Base-by-base conservation (phyloP, 1,284 basidiomycete genomes). In the Ceratobasidium sp. region DNA sequence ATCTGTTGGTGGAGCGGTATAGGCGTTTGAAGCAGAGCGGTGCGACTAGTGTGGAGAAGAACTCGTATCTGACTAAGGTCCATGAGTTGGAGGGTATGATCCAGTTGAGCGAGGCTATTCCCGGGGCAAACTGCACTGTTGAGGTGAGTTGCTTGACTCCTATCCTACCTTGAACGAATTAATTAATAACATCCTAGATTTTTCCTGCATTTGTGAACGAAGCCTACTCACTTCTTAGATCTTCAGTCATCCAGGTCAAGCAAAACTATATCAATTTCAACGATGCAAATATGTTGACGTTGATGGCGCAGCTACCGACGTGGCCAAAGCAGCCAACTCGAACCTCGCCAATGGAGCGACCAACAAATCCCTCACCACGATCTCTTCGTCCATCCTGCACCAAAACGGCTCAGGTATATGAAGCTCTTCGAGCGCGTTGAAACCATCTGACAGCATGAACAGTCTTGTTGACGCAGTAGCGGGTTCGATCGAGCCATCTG, bases 191-290 rank as follows among this genome's bases (percentile, higher is more conserved):
- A 33, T 4, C 44, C 6, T 82, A 96, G 93, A 98, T 98, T 81
- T 94, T 91, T 0, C 97, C 97, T 0, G 93, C 90, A 0, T 98
- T 98, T 84, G 98, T 99, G 20, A 91, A 95, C 42, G 98, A 99
- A 86, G 97, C 98, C 1, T 99, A 96, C 86, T 93, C 91, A 40
- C 92, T 99, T 13, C 88, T 99, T 26, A 92, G 95, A 49, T 97
- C 99, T 85, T 99, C 97, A 2, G 99, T 99, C 86, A 99, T 99
- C 83, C 97, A 99, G 83, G 97, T 99, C 81, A 97, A 99, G 84
- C 97, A 99, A 86, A 98, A 99, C 83, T 97, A 99, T 83, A 94
- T 99, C 83, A 96, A 97, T 84, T 95, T 99, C 83, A 97, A 99
- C 83, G 96, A 98, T 80, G 97, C 98, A 82, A 83, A 85, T 77